These are phyloP conservation scores for Exophiala sp. DNA, from an alignment of 2,329 filamentous ascomycete species.

Conservation along the genomic window DNA sequence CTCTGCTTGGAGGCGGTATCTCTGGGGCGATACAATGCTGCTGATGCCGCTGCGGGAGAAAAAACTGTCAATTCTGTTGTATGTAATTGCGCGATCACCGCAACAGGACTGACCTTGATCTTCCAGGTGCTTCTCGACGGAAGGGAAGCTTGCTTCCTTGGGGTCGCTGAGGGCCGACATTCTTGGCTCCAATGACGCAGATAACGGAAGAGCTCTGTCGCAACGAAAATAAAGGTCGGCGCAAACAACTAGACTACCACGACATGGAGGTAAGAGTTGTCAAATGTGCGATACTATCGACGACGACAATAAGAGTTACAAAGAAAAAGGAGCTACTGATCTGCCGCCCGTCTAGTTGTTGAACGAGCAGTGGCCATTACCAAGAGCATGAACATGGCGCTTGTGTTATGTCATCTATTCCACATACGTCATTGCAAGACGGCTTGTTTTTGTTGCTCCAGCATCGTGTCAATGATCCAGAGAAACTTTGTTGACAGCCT, in stretches of 20 bases:
- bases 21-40: slow-evolving; percentile 56
- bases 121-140: slow-evolving; percentile 33
- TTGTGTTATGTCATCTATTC: slow-evolving; percentile 22
- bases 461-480: background rate
- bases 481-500: background rate
- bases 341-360: background rate
- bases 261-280: background rate
- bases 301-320: background rate
- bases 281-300: background rate
- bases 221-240: background rate
- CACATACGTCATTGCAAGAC: slow-evolving; percentile 20
- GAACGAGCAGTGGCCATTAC: slow-evolving; percentile 6
- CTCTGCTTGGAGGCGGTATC: slow-evolving; percentile 21
- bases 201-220: background rate
- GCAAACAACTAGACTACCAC: background rate
- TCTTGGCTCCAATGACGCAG: slow-evolving; percentile 18
- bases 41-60: slow-evolving; percentile 51
- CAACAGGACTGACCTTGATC: slow-evolving; percentile 33
- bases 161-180: slow-evolving; percentile 19
- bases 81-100: background rate
- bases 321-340: background rate
- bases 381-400: slow-evolving; percentile 12
- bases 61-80: slow-evolving; percentile 7
- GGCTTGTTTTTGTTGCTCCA: background rate
- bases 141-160: slow-evolving; percentile 10